Base-by-base conservation (phyloP, 2,329 filamentous ascomycete genomes). In the Sporothrix schenckii region DNA sequence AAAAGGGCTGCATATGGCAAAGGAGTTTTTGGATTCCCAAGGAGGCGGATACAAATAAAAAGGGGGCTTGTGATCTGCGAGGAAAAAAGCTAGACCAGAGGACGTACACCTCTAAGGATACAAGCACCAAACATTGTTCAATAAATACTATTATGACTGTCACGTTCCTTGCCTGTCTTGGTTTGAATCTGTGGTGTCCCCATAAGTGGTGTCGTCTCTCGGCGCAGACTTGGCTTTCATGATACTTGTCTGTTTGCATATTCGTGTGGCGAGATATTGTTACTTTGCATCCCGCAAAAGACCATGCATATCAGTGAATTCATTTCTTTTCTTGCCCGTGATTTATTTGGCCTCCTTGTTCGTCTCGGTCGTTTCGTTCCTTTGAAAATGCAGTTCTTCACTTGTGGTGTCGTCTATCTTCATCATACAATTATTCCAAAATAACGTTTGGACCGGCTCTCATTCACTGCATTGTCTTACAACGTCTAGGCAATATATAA, bases 1-100 rank as follows among this genome's bases (percentile, higher is more conserved):
- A 66, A 66, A 52, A 66, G 63, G 61, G 47, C 24, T 66, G 63
- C 63, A 66, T 66, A 9, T 11, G 47, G 47, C 63, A 66, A 66
- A 41, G 27, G 63, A 14, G 24, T 21, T 66, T 66, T 34, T 50
- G 49, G 49, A n/a, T 50, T 50, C 19, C 19, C 6, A 50, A 19
- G 9, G 9, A 16, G 44, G 6, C 44, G 44, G 13, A 21, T 16
- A 19, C 27, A 11, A 10, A 66, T 6, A 34, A 52, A 24, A 66
- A 34, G 21, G 11, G 21, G 16, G 14, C 30, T n/a, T 39, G 54
- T 6, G 6, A 21, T 11, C 34, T 54, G 21, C 6, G 3, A n/a
- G 14, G 21, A 54, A 30, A 4, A 14, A 14, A 24, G 13, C 13
- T 56, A 21, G 10, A 58, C 4, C 19, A 21, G 54, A 58, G 54